phyloP scores from a whole-genome alignment of 2,329 filamentous ascomycete species.

The Aureobasidium sp. region DNA sequence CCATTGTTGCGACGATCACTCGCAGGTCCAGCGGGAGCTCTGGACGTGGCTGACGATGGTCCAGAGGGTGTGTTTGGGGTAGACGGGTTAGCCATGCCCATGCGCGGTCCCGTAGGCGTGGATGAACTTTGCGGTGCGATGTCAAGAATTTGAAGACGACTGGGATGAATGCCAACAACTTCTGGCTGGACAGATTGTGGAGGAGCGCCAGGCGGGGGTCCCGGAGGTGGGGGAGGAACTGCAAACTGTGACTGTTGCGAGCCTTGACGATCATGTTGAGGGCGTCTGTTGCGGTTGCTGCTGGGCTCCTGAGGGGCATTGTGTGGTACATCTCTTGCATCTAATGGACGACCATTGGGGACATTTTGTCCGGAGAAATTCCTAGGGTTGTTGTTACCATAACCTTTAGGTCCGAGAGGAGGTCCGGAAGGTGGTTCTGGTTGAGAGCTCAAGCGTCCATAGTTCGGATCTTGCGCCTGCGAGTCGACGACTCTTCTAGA shows the following conservation, averaged over 20 bases:
- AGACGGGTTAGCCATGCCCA: constrained; percentile 24
- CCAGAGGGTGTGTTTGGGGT: constrained; percentile 20
- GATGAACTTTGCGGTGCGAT: constrained; percentile 6
- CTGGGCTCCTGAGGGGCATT: constrained; percentile 23
- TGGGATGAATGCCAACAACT: constrained; percentile 22
- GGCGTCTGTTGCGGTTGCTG: constrained; percentile 16
- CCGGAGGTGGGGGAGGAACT: constrained; percentile 20
- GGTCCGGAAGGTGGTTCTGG: constrained; percentile 47
- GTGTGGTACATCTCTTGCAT: constrained; percentile 9
- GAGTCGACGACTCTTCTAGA: constrained; percentile 30
- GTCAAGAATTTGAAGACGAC: constrained; percentile 16
- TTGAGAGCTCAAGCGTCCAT: constrained; percentile 43
- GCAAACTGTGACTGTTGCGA: constrained; percentile 16
- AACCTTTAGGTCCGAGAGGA: constrained; percentile 48
- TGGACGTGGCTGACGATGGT: constrained; percentile 25
- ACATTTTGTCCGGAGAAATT: constrained; percentile 30
- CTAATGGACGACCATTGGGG: constrained; percentile 7
- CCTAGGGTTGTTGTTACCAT: constrained; percentile 33
- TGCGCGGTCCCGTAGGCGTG: constrained; percentile 26
- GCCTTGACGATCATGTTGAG: constrained; percentile 21
- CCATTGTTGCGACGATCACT: constrained; percentile 16
- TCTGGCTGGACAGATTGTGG: constrained; percentile 20
- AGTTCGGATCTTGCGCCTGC: constrained; percentile 39
- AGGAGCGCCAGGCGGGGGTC: constrained; percentile 15
- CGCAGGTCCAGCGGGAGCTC: constrained; percentile 16